phyloP scores from a whole-genome alignment of 2,329 filamentous ascomycete species.

The Furcasterigmium furcatum region DNA sequence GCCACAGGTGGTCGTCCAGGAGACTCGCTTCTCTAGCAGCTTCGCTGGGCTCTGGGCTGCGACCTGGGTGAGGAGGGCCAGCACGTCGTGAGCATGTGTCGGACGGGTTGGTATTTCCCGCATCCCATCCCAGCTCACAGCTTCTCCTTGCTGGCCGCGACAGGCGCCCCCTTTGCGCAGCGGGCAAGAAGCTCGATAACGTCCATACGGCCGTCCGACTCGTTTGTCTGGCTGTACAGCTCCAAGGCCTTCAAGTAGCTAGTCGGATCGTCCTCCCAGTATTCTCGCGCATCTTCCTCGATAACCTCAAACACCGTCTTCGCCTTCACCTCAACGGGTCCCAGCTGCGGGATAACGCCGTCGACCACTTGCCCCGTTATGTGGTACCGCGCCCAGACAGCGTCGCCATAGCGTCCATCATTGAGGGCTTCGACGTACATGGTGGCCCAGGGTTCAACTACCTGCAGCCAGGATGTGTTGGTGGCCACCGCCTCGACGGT shows the following conservation, averaged over 20 bases:
- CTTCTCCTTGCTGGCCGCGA: not conserved
- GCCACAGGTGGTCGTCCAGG: too few relatives aligned
- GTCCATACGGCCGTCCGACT: not conserved
- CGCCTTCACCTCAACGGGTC: not conserved
- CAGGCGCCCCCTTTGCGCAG: not conserved
- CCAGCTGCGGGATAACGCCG: not conserved
- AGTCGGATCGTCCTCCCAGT: not conserved
- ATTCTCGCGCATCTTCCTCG: not conserved
- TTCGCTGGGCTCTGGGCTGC: too few relatives aligned
- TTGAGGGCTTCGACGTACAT: not conserved
- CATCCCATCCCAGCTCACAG: not conserved
- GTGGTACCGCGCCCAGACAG: not conserved
- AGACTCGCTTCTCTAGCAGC: too few relatives aligned
- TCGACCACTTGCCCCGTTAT: not conserved
- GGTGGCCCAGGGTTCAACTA: not conserved
- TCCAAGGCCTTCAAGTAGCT: not conserved
- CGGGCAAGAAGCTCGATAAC: not conserved
- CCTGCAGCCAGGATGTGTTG: not conserved
- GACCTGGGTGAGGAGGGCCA: too few relatives aligned
- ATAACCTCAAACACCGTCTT: not conserved
- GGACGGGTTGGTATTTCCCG: not conserved
- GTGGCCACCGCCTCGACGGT: not conserved
- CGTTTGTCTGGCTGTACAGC: not conserved
- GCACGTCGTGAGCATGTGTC: too few relatives aligned
- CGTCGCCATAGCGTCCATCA: not conserved